Evolutionary conservation across 2,329 filamentous ascomycete species (phyloP), one percentile per base, ranked within the genome.

Genomic region (Xylaria sp.): DNA sequence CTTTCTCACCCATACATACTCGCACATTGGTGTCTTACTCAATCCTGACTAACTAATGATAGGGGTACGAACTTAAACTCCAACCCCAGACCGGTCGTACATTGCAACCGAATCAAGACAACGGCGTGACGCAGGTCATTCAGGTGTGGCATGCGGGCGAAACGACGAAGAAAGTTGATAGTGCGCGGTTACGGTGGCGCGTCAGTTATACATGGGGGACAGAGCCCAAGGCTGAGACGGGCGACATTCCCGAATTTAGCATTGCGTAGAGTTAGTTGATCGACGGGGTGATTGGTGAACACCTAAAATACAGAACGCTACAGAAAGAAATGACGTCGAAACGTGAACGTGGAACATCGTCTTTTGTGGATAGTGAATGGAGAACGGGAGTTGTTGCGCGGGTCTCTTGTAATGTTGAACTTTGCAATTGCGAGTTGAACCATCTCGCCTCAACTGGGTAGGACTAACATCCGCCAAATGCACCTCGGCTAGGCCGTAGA

Each of bases 131-230:
- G 39, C 96, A 98, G 80, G 86, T 89, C 20, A 93, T 97, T 69
- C 84, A 90, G 53, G 83, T 98, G 29, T 87, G 82, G 80, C 89
- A 93, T 72, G 90, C 93, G 1, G 90, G 93, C 1, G 89, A 93
- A 73, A 82, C 81, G 69, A 84, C 71, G 27, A 80, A 88, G 49
- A 92, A 91, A 75, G 96, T 96, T 1, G 89, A 88, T 63, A 86
- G 84, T n/a, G 90, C 96, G 67, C 97, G 96, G 81, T 87, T 99
- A 81, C 85, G 96, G 69, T 99, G 94, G 92, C 92, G 93, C 73
- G 89, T 92, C 29, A 88, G 90, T 5, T 98, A 97, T 80, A 88
- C 87, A 74, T 78, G 96, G 13, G 91, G 87, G 2, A 84, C 81
- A 2, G 87, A 90, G 75, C 77, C 84, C 67, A 90, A 88, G 77